Base-by-base conservation (phyloP, 257 asterid species). In the Lycium ferocissimum region DNA sequence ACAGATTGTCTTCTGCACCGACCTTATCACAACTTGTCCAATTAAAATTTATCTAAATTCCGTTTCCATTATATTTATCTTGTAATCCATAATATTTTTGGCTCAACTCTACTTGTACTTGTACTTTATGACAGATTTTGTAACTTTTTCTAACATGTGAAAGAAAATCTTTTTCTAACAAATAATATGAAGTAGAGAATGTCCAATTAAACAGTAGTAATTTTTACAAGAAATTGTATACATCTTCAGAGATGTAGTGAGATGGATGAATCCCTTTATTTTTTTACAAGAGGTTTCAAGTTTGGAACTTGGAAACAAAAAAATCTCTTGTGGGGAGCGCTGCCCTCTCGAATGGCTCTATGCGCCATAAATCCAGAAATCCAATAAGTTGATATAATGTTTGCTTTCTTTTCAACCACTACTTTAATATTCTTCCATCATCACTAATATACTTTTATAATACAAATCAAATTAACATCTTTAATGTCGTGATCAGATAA, bases 1-100 rank as follows among this genome's bases (percentile, higher is more conserved):
- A 45, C 11, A 12, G 9, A 72, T 45, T 45, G 35, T 1, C 56
- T 18, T 72, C 57, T 72, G 38, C 80, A 75, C 81, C 62, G 62
- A 49, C 81, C 81, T 75, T 49, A 49, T 75, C 81, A 75, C 43
- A 20, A 49, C 62, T 22, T 75, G 13, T 22, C 62, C 81, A 49
- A 49, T 75, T 75, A 47, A 75, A 75, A 49, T 49, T 75, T 75
- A 75, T 20, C 43, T 75, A 22, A 75, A 13, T 49, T 20, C 2
- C n/a, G 47, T 35, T 6, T 49, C 6, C 47, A 2, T 47, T 43
- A 6, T n/a, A 2, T 45, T 45, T 20, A 9, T 45, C 0, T 75
- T 47, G 47, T 49, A 14, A 49, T 47, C 81, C 81, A 47, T 47
- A 73, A 7, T 20, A 33, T 9, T 2, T 75, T 75, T 20, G 12